Base-by-base conservation (phyloP, 768 basidiomycete species). In the Termitomyces sp. region DNA sequence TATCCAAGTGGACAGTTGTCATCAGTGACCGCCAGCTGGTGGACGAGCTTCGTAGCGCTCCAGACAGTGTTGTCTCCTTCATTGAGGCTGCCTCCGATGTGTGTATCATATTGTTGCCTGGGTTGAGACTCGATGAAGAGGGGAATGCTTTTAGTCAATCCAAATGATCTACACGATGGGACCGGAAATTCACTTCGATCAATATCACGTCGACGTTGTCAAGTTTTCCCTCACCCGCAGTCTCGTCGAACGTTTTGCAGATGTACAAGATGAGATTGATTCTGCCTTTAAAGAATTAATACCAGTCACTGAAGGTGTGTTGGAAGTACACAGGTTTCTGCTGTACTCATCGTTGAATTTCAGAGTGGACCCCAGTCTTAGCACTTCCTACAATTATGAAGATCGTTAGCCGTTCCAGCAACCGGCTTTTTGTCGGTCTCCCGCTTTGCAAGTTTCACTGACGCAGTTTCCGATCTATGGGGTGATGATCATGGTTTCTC, bases 251-350 rank as follows among this genome's bases (percentile, higher is more conserved):
- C 59, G 75, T 2, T 77, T 76, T 57, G 69, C 73, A 0, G 71
- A 73, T 20, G 63, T 85, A 13, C 71, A 69, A 8, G 74, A 79
- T 20, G 84, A 85, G 57, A 66, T 82, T 30, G 51, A 63, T 1
- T 54, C 66, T 0, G 70, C 81, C 1, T 77, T 82, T 52, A 61
- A 66, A 2, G 77, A 77, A 0, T 60, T 68, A 30, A 67, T 84
- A 11, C 69, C 70, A 24, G 45, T 57, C 3, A 62, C 61, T 5
- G 61, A 72, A 54, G 73, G 71, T 72, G 38, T 7, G 53, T 35
- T 11, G 22, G 18, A 24, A 44, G 22, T 13, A 22, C 22, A 24
- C 43, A 44, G 6, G 20, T 24, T 24, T 22, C 11, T 44, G 22
- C 22, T 44, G 43, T 5, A 10, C 20, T 44, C 20, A 44, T 22